Evolutionary conservation across 306 rosid genomes (phyloP).

Genomic region (Styphnolobium japonicum): DNA sequence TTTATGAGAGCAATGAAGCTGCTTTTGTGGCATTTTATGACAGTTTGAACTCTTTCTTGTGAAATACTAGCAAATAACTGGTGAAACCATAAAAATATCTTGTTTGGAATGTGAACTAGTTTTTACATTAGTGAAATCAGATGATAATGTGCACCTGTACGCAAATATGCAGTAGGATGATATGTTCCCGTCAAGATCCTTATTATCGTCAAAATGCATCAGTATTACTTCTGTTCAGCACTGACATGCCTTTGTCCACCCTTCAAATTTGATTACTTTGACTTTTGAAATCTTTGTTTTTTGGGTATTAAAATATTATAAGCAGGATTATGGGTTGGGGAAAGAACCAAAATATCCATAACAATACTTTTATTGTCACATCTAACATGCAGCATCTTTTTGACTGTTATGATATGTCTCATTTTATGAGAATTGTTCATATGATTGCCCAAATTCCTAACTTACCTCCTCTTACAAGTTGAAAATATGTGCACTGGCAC

Average conservation of each 20-base stretch:
- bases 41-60: background rate
- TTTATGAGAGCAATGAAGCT: background rate
- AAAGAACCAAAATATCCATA: background rate
- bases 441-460: background rate
- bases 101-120: background rate
- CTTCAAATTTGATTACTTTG: background rate
- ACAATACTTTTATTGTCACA: background rate
- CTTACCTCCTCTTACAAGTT: background rate
- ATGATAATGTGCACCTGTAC: background rate
- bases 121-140: background rate
- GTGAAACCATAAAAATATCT: background rate
- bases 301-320: no score
- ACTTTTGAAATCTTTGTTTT: background rate
- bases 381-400: background rate
- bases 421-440: background rate
- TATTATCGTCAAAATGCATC: background rate
- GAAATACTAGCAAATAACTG: background rate
- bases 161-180: background rate
- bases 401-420: background rate
- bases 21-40: background rate
- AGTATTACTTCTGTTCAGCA: background rate
- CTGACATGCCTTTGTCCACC: background rate
- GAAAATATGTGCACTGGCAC: slow-evolving; percentile 2
- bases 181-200: background rate
- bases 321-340: background rate